phyloP scores from a whole-genome alignment of 768 basidiomycete genomes.

The Auriscalpium microsporum region DNA sequence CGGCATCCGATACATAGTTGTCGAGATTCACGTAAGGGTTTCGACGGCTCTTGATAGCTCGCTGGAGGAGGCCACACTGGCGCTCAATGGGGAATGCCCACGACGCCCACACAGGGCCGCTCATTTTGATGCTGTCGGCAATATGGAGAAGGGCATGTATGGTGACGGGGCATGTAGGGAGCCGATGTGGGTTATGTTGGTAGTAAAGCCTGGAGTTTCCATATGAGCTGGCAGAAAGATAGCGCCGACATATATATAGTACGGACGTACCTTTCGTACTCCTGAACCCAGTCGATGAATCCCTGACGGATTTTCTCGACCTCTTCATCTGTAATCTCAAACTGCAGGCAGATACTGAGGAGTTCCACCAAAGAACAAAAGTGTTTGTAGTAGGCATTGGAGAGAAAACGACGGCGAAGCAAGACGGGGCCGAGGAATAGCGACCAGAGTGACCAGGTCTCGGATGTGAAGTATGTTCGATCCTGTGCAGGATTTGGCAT shows the following conservation, averaged over 20 bases:
- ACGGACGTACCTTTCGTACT: slow-evolving; percentile 31
- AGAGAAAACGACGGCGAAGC: slow-evolving; percentile 25
- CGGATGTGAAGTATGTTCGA: slow-evolving; percentile 24
- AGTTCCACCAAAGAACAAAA: slow-evolving; percentile 32
- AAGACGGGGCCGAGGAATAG: slow-evolving; percentile 31
- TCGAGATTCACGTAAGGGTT: slow-evolving; percentile 7
- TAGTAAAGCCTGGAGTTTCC: slow-evolving; percentile 17
- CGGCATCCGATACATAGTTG: neutral
- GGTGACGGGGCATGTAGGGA: slow-evolving; percentile 24
- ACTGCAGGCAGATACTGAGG: slow-evolving; percentile 29
- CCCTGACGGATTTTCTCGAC: slow-evolving; percentile 21
- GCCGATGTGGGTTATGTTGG: slow-evolving; percentile 14
- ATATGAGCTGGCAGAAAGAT: too few species aligned
- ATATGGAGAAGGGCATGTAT: slow-evolving; percentile 27
- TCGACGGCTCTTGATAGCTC: slow-evolving; percentile 14
- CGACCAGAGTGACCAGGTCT: slow-evolving; percentile 33
- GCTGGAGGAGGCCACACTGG: slow-evolving; percentile 18
- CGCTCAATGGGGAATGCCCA: slow-evolving; percentile 28
- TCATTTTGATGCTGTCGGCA: slow-evolving; percentile 18
- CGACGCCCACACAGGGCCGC: slow-evolving; percentile 18
- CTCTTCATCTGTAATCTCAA: slow-evolving; percentile 23
- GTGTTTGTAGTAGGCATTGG: slow-evolving; percentile 31
- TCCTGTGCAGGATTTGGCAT: slow-evolving; percentile 27
- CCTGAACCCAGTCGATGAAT: slow-evolving; percentile 28
- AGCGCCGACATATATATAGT: too few species aligned